Evolutionary conservation across 805 yeast species (phyloP).

Genomic region (Vanderwaltozyma yarrowii): DNA sequence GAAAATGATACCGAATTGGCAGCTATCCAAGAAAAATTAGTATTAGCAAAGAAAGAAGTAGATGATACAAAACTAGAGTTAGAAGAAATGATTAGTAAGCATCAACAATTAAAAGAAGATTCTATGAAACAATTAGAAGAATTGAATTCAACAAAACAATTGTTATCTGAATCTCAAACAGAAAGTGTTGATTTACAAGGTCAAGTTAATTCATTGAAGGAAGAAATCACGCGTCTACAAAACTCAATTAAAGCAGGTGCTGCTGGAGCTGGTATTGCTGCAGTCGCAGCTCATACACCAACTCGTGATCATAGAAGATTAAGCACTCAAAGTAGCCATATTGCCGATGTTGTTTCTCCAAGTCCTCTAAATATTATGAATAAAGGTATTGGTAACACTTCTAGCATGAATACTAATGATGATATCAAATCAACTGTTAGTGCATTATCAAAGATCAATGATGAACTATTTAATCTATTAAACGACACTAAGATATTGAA

Average conservation of each 20-base stretch:
- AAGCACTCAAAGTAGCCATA: conserved; percentile 11
- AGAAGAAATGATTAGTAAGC: conserved; percentile 49
- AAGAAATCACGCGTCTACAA: conserved; percentile 38
- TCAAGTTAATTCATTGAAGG: conserved; percentile 40
- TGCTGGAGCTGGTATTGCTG: conserved; percentile 8
- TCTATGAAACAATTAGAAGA: conserved; percentile 52
- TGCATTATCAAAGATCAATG: conserved; percentile 61
- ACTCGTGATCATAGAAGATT: conserved; percentile 27
- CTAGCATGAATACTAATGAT: conserved; percentile 11
- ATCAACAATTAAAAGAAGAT: conserved; percentile 52
- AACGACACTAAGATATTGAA: conserved; percentile 66
- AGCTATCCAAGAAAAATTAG: conserved; percentile 45
- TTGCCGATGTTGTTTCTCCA: conserved; percentile 12
- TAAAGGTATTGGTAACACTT: conserved; percentile 7
- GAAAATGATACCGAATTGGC: conserved; percentile 42
- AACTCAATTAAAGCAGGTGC: conserved; percentile 26
- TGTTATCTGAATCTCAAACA: conserved; percentile 46
- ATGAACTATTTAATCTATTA: conserved; percentile 59
- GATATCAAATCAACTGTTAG: conserved; percentile 30
- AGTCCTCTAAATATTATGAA: conserved; percentile 13
- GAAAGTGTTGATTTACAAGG: conserved; percentile 58
- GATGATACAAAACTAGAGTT: conserved; percentile 49
- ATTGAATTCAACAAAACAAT: conserved; percentile 48
- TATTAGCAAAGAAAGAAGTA: conserved; percentile 44
- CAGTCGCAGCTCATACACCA: conserved; percentile 27